These are phyloP conservation scores for Prunus kanzakura DNA, from an alignment of 306 rosid species.

Conservation along the genomic window DNA sequence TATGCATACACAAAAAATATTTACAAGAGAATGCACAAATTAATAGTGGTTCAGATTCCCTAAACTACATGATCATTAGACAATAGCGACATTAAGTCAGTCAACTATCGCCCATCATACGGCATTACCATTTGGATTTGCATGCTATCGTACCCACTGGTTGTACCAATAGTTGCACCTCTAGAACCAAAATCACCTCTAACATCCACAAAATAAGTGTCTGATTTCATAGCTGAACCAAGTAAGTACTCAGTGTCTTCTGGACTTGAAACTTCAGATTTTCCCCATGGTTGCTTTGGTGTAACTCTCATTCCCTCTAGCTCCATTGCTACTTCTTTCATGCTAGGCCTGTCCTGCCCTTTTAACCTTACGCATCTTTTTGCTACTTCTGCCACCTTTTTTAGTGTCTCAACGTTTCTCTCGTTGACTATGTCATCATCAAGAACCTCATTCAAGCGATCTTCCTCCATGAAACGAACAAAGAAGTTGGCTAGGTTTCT, in stretches of 20 bases:
- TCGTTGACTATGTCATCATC: neutral
- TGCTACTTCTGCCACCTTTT: neutral
- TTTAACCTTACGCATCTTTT: neutral
- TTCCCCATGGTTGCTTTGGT: neutral
- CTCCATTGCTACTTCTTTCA: slow-evolving; percentile 10
- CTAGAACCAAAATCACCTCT: neutral
- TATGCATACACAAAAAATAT: too few relatives aligned
- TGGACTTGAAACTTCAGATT: neutral
- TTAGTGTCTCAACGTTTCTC: neutral
- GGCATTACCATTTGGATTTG: neutral
- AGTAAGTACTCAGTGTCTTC: neutral
- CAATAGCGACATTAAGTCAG: neutral
- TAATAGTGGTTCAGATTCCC: too few relatives aligned
- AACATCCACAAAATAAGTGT: neutral
- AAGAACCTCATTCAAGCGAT: neutral
- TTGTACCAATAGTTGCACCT: neutral
- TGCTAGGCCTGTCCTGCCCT: slow-evolving; percentile 1
- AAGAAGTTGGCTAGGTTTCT: neutral
- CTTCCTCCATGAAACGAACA: neutral
- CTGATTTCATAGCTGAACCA: neutral
- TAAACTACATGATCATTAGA: too few relatives aligned
- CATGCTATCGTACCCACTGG: neutral
- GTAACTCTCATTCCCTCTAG: neutral
- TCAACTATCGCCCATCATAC: neutral
- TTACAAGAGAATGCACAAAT: too few relatives aligned